Evolutionary conservation across 345 rosid species (phyloP), one percentile per base, ranked within the genome.

Genomic region (Hibiscus mutabilis): DNA sequence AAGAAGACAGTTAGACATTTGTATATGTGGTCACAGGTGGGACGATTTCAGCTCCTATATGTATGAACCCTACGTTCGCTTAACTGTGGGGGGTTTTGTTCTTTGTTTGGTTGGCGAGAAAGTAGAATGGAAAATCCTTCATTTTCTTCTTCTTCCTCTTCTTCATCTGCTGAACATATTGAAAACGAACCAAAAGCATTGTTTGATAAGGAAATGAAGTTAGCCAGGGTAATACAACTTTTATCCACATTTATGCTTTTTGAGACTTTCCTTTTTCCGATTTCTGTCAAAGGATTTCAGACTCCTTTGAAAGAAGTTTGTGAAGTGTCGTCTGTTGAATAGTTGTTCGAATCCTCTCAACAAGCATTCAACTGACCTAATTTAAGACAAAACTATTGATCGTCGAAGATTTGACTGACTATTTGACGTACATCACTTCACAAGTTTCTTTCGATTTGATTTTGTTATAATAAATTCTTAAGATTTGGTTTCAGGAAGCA

Each of bases 111-210:
- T 44, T 21, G 13, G 14, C 6, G 11, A 8, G 57, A 25, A 66
- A 60, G 16, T 37, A 27, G 33, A 64, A 73, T 55, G 71, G 71
- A 57, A 25, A 56, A n/a, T 9, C 55, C 59, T 68, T 24, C 60
- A 22, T 56, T 57, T 10, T 42, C 3, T 42, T 42, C 46, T 0
- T 18, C 68, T 74, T 10, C 58, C 0, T 52, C 64, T 25, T 25
- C 27, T 25, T 25, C 44, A 14, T 13, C 18, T 13, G 65, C 46
- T 11, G 21, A 69, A 37, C 74, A 37, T 7, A n/a, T 70, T 24
- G n/a, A 18, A 56, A 62, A 22, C 3, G 78, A 75, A 69, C 70
- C 74, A 0, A 75, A 53, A 27, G 47, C 78, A 7, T 61, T 75
- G 64, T 19, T 61, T n/a, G 35, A 53, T 0, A 14, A 53, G 25